Conservation (phyloP, 2,329 filamentous ascomycete genomes). For the Ophiocordyceps unilateralis region DNA sequence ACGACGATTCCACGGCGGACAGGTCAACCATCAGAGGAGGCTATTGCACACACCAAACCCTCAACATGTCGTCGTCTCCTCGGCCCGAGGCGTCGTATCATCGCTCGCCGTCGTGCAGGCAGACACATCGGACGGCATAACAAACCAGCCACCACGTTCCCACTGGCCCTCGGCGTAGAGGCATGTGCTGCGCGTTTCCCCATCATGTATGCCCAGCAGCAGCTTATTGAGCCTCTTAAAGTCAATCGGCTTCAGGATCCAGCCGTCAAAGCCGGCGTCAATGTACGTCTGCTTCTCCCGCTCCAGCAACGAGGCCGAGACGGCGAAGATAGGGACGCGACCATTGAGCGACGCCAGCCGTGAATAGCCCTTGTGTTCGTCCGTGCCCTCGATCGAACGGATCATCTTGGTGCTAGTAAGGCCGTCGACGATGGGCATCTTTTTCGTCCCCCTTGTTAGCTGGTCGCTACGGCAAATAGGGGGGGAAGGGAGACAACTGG, state of each 20-base stretch:
- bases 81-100: conserved; percentile 11
- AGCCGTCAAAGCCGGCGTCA: conserved; percentile 69
- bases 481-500: no score
- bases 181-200: conserved; percentile 37
- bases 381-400: conserved; percentile 47
- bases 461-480: no score
- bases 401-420: conserved; percentile 72
- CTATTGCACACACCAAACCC: no score
- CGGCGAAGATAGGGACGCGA: conserved; percentile 66
- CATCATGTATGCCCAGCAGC: conserved; percentile 50
- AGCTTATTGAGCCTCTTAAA: conserved; percentile 57
- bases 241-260: conserved; percentile 79
- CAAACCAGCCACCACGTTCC: conserved; percentile 80
- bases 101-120: conserved; percentile 5
- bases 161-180: conserved; percentile 57
- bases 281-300: conserved; percentile 51
- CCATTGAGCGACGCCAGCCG: conserved; percentile 39
- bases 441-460: no score
- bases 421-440: conserved; percentile 91
- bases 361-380: conserved; percentile 33
- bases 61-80: conserved; percentile 1
- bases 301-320: conserved; percentile 69
- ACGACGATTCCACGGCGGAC: no score
- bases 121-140: conserved; percentile 3
- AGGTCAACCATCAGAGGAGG: no score